A percentile compares a stretch with the other conserved stretches of the same genome.
Conservation (phyloP, 345 rosid species). For the Viola odorata region DNA sequence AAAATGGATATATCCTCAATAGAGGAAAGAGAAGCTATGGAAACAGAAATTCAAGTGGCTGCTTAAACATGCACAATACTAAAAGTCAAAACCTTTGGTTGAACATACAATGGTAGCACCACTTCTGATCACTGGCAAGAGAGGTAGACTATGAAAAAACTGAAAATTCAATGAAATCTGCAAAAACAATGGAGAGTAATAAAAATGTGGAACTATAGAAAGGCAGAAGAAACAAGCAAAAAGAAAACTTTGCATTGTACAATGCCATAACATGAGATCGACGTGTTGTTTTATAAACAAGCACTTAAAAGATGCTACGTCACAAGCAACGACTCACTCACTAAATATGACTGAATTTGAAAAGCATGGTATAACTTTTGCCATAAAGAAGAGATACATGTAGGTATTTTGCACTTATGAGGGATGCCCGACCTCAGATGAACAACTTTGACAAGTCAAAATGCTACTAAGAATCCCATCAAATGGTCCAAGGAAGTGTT, state of each 20-base stretch:
- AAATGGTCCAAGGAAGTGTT: constrained; percentile 83
- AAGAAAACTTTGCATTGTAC: too few relatives aligned
- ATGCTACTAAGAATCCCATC: constrained; percentile 69
- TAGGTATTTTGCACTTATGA: too few relatives aligned
- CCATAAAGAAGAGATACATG: too few relatives aligned
- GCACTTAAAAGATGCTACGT: too few relatives aligned
- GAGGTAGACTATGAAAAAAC: constrained; percentile 74
- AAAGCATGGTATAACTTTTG: too few relatives aligned
- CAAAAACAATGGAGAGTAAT: constrained; percentile 16
- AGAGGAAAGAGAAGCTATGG: constrained; percentile 6
- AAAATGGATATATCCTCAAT: not conserved
- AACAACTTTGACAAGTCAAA: constrained; percentile 67
- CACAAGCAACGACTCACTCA: too few relatives aligned
- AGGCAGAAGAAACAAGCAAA: not conserved
- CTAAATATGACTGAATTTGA: too few relatives aligned
- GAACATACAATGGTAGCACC: constrained; percentile 73
- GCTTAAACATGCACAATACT: constrained; percentile 9
- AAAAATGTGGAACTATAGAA: not conserved
- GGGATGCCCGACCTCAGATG: constrained; percentile 72
- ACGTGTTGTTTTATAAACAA: too few relatives aligned
- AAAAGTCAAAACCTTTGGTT: constrained; percentile 39
- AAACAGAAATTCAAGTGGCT: not conserved
- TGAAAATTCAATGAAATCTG: constrained; percentile 87
- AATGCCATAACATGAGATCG: too few relatives aligned
- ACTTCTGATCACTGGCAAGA: constrained; percentile 46